Conservation (phyloP, 352 stramenopile genomes). For the Phytopythium aichiense region DNA sequence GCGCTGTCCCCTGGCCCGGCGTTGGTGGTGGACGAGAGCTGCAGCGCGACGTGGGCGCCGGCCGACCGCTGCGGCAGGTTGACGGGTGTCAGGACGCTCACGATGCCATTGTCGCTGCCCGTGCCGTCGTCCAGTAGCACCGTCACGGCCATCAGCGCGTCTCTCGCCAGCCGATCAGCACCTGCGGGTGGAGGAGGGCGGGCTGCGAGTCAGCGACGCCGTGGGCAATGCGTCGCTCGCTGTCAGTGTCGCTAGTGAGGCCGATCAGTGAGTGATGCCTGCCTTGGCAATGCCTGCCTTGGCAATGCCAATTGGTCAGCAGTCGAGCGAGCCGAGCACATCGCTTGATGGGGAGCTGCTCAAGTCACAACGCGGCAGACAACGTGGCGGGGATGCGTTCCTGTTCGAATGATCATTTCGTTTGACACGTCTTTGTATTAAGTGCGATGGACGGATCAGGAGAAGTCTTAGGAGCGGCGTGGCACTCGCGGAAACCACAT, state of each 20-base stretch:
- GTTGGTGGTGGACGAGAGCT: slow-evolving; percentile 4
- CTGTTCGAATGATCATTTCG: background rate
- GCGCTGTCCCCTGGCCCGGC: background rate
- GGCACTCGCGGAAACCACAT: slow-evolving; percentile 1
- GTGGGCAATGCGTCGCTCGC: background rate
- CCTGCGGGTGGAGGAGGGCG: background rate
- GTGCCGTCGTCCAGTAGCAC: slow-evolving; percentile 9
- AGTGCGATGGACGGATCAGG: no score
- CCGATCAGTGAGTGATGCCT: no score
- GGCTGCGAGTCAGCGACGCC: background rate
- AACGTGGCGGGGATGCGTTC: background rate
- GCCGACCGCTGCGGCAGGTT: background rate
- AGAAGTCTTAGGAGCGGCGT: background rate
- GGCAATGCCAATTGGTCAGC: no score
- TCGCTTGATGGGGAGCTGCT: background rate
- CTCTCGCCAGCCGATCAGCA: background rate
- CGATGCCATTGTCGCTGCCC: slow-evolving; percentile 7
- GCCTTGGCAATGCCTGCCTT: no score
- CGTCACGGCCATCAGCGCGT: slow-evolving; percentile 3
- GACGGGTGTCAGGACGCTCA: slow-evolving; percentile 9
- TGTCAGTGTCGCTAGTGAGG: no score
- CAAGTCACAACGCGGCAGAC: background rate
- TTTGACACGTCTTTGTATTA: background rate
- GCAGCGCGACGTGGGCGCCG: background rate
- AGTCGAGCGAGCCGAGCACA: background rate